Evolutionary conservation across 106 monocot genomes (phyloP).

Genomic region (Platanthera guangdongensis): DNA sequence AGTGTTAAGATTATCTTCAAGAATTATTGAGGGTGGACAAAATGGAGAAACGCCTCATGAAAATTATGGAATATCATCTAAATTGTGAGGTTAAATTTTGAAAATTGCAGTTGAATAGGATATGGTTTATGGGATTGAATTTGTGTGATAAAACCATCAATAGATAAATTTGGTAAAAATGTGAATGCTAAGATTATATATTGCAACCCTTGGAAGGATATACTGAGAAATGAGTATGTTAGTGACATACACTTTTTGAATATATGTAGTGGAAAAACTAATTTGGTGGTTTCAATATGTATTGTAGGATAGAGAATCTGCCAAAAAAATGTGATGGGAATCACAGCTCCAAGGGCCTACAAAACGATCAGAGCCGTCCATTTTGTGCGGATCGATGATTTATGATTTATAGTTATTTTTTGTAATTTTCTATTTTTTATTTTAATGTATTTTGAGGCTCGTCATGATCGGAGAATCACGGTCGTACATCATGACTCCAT

Average conservation of each 20-base stretch:
- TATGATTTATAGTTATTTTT: no score
- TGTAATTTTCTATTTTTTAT: no score
- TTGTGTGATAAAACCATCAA: not conserved
- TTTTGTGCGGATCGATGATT: no score
- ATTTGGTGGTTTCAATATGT: not conserved
- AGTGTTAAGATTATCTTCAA: not conserved
- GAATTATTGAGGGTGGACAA: not conserved
- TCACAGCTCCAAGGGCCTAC: no score
- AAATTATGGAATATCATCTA: not conserved
- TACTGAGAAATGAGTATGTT: not conserved
- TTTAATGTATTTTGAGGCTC: no score
- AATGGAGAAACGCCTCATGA: not conserved
- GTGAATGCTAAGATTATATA: not conserved
- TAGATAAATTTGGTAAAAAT: not conserved
- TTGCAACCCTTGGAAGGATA: not conserved
- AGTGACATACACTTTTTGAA: not conserved
- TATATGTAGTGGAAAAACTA: not conserved
- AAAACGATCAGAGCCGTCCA: no score
- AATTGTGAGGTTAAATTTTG: not conserved
- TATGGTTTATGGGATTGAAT: not conserved
- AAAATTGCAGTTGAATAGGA: not conserved
- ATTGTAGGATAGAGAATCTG: not conserved
- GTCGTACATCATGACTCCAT: no score
- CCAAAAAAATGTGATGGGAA: not conserved
- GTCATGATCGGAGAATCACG: no score